Conservation (phyloP, 805 yeast genomes). For the Barnettozyma vustinii region DNA sequence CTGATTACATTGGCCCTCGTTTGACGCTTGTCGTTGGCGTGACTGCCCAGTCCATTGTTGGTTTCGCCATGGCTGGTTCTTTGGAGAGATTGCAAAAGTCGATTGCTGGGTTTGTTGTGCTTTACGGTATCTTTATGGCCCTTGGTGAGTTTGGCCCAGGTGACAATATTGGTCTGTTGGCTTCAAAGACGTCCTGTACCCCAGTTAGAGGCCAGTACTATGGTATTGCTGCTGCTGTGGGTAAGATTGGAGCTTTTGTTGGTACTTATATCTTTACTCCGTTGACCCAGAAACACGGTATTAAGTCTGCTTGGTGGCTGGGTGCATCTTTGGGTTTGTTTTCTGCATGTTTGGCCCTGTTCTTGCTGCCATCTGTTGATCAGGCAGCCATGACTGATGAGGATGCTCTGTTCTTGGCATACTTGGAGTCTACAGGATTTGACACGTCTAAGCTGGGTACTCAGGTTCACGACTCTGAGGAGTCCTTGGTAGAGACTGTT, state of each 20-base stretch:
- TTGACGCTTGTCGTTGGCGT: conserved; percentile 69
- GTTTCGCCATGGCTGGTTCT: conserved; percentile 76
- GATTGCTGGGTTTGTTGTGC: conserved; percentile 76
- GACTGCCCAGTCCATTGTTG: conserved; percentile 66
- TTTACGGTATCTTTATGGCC: conserved; percentile 81
- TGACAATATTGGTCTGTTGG: conserved; percentile 82
- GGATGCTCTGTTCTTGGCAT: conserved; percentile 64
- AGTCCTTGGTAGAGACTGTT: conserved; percentile 3
- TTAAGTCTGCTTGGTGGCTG: conserved; percentile 76
- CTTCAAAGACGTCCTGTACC: conserved; percentile 81
- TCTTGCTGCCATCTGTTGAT: conserved; percentile 74
- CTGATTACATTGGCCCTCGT: conserved; percentile 94
- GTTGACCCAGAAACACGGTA: conserved; percentile 61
- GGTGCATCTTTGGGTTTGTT: conserved; percentile 73
- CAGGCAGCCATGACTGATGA: conserved; percentile 79
- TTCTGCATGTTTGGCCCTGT: conserved; percentile 62
- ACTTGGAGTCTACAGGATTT: conserved; percentile 63
- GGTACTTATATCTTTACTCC: conserved; percentile 88
- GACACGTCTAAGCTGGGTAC: conserved; percentile 56
- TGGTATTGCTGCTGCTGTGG: conserved; percentile 86
- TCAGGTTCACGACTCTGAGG: conserved; percentile 7
- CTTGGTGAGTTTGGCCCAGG: conserved; percentile 95
- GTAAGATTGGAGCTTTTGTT: conserved; percentile 89
- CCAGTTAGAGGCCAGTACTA: conserved; percentile 88
- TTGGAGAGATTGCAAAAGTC: conserved; percentile 50